phyloP scores from a whole-genome alignment of 1,139 yeast species.

The Taiozyma sp. region DNA sequence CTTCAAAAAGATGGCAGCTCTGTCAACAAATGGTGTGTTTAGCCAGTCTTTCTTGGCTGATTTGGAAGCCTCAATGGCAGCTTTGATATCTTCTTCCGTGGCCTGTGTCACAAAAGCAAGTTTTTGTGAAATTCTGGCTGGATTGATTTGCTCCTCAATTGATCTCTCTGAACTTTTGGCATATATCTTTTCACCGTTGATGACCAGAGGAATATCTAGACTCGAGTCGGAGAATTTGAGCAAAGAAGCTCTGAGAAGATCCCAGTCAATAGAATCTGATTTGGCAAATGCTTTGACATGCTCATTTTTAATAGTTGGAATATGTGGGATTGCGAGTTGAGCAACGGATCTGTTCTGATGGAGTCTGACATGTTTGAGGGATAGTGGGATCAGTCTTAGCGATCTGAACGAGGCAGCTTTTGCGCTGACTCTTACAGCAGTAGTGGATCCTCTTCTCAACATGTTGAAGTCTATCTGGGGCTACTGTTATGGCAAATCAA shows the following conservation, averaged over 20 bases:
- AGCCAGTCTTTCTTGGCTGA: conserved; percentile 77
- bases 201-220: conserved; percentile 75
- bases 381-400: neutral
- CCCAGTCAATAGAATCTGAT: conserved; percentile 69
- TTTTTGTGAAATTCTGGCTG: conserved; percentile 66
- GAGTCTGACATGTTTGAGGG: neutral
- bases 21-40: conserved; percentile 72
- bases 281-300: conserved; percentile 53
- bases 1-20: conserved; percentile 90
- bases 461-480: neutral
- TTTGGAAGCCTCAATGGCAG: conserved; percentile 71
- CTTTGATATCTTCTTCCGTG: conserved; percentile 49
- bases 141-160: conserved; percentile 54
- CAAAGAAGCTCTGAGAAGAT: conserved; percentile 65
- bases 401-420: neutral
- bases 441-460: neutral
- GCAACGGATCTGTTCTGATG: conserved; percentile 18
- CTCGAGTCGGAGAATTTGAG: conserved; percentile 54
- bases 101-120: conserved; percentile 82
- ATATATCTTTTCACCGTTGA: conserved; percentile 66
- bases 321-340: conserved; percentile 44
- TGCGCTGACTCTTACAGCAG: neutral
- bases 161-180: conserved; percentile 28
- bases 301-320: conserved; percentile 60
- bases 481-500: neutral